phyloP scores from a whole-genome alignment of 163 green algal species.

The Botryococcus braunii region DNA sequence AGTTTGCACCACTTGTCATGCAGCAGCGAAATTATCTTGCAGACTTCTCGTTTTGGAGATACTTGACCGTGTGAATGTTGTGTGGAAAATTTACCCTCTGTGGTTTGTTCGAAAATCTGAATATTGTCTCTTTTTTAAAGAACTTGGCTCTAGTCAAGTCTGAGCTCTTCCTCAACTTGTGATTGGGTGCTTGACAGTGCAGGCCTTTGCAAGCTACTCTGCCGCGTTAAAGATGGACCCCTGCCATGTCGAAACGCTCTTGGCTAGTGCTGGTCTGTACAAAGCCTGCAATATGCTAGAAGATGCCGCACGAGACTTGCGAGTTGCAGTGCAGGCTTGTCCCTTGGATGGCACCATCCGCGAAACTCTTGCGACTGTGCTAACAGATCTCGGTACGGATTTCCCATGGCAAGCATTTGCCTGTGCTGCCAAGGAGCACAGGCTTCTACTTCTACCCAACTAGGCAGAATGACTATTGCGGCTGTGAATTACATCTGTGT shows the following conservation, averaged over 20 bases:
- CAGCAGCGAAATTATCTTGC: neutral
- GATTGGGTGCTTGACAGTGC: conserved; percentile 1
- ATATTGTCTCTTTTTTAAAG: neutral
- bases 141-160: too few relatives aligned
- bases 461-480: too few relatives aligned
- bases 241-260: conserved; percentile 36
- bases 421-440: too few relatives aligned
- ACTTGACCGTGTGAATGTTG: neutral
- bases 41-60: neutral
- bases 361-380: conserved; percentile 55
- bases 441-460: too few relatives aligned
- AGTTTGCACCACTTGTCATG: too few relatives aligned
- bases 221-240: conserved; percentile 35
- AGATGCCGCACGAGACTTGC: conserved; percentile 28
- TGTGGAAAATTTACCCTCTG: conserved; percentile 1
- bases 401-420: too few relatives aligned
- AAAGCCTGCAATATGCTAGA: conserved; percentile 47
- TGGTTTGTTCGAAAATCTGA: neutral
- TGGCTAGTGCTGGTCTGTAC: conserved; percentile 50
- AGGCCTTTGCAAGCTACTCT: conserved; percentile 64
- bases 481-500: too few relatives aligned
- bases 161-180: neutral
- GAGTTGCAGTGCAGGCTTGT: neutral
- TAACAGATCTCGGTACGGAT: conserved; percentile 82
- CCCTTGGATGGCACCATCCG: conserved; percentile 5